A percentile compares a stretch with the other conserved stretches of the same genome.
Evolutionary conservation across 2,329 filamentous ascomycete species (phyloP).

Genomic region (Simplicillium aogashimaense): DNA sequence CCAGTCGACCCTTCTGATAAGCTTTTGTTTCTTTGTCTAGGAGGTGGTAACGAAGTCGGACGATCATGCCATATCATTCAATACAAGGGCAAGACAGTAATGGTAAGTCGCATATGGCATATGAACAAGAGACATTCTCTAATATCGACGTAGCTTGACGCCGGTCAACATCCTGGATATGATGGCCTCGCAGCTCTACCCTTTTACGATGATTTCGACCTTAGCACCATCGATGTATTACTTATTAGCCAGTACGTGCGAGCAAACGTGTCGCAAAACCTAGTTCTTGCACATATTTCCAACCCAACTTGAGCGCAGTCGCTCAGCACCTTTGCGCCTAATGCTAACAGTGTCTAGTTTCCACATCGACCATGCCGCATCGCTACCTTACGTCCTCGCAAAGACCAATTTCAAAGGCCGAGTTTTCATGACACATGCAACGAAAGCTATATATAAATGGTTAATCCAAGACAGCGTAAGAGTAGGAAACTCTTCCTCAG

Average conservation of each 20-base stretch:
- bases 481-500: conserved; percentile 63
- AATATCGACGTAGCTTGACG: conserved; percentile 61
- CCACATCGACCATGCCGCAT: conserved; percentile 96
- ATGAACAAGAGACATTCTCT: not conserved
- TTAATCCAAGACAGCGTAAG: conserved; percentile 94
- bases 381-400: conserved; percentile 91
- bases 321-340: too few relatives aligned
- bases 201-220: conserved; percentile 97
- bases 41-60: conserved; percentile 94
- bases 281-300: not conserved
- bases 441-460: conserved; percentile 99
- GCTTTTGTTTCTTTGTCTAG: conserved; percentile 85
- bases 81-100: conserved; percentile 98
- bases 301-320: too few relatives aligned
- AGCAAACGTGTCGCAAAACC: conserved; percentile 16
- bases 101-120: conserved; percentile 47
- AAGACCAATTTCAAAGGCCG: conserved; percentile 97
- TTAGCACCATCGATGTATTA: conserved; percentile 93
- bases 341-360: conserved; percentile 53
- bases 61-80: conserved; percentile 96
- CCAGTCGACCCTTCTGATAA: conserved; percentile 89
- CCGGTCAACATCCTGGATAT: conserved; percentile 92
- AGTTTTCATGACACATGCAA: conserved; percentile 98
- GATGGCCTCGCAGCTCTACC: conserved; percentile 88
- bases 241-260: conserved; percentile 92